These are phyloP conservation scores for Leptographium radiaticola DNA, from an alignment of 2,329 filamentous ascomycete species.

Conservation along the genomic window DNA sequence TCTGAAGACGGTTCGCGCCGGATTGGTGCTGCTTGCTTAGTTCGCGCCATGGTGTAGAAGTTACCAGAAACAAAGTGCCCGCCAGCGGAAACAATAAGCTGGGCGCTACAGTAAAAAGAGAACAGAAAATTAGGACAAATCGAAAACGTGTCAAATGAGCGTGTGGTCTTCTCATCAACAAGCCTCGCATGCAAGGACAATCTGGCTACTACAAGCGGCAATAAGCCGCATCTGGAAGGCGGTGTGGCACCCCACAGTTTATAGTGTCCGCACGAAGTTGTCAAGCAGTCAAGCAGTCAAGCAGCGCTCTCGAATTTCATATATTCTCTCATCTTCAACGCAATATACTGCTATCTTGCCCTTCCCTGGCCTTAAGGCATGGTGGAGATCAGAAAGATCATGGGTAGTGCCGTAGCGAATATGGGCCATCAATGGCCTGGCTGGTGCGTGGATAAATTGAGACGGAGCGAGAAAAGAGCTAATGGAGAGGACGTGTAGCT, in stretches of 20 bases:
- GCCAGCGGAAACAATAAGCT: background rate
- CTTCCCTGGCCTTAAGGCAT: background rate
- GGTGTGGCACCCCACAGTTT: constrained; percentile 1
- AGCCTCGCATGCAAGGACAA: background rate
- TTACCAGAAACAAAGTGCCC: background rate
- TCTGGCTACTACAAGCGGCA: constrained; percentile 1
- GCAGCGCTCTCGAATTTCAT: background rate
- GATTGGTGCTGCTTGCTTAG: constrained; percentile 53
- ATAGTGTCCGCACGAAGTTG: too few relatives aligned
- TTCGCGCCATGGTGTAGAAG: constrained; percentile 48
- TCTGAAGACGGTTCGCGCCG: constrained; percentile 55
- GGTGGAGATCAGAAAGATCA: background rate
- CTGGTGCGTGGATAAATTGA: background rate
- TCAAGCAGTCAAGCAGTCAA: background rate
- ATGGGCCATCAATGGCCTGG: background rate
- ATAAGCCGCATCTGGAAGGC: constrained; percentile 5
- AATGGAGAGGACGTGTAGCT: background rate
- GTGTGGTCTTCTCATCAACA: too few relatives aligned
- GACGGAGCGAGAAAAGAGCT: background rate
- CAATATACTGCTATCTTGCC: background rate
- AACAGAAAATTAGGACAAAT: background rate
- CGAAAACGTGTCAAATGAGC: background rate
- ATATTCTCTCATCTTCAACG: background rate
- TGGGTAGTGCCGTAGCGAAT: background rate
- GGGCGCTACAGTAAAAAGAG: background rate